A percentile compares a stretch with the other conserved stretches of the same genome.
Evolutionary conservation across 768 basidiomycete species (phyloP).

Genomic region (Lactarius sanguifluus): DNA sequence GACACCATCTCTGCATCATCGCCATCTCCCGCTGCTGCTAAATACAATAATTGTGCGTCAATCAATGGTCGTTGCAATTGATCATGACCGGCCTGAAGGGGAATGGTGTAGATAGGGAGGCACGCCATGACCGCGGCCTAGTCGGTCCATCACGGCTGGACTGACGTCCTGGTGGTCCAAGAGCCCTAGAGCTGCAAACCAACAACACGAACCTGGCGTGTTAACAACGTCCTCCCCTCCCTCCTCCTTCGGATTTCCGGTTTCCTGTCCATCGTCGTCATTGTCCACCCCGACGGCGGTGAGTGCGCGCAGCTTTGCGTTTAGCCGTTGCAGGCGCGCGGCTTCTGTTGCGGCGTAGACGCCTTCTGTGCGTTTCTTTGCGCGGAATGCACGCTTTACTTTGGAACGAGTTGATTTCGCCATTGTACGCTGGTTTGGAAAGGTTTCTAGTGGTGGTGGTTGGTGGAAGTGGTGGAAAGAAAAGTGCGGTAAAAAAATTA

Average conservation of each 20-base stretch:
- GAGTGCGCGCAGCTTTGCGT: slow-evolving; percentile 57
- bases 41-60: slow-evolving; percentile 10
- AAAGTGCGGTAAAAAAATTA: background rate
- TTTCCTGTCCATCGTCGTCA: background rate
- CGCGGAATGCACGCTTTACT: slow-evolving; percentile 72
- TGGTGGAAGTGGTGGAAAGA: background rate
- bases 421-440: slow-evolving; percentile 43
- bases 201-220: slow-evolving; percentile 30
- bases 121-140: slow-evolving; percentile 31
- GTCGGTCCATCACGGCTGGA: slow-evolving; percentile 45
- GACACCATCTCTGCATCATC: slow-evolving; percentile 9
- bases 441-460: background rate
- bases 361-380: slow-evolving; percentile 71
- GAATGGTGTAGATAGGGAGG: slow-evolving; percentile 8
- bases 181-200: slow-evolving; percentile 23
- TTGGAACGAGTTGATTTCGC: slow-evolving; percentile 85
- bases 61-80: slow-evolving; percentile 4
- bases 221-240: slow-evolving; percentile 34
- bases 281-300: slow-evolving; percentile 33
- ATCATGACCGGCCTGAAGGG: background rate
- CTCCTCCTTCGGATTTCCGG: slow-evolving; percentile 27
- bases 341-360: slow-evolving; percentile 78
- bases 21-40: slow-evolving; percentile 1
- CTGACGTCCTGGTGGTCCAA: slow-evolving; percentile 57
- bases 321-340: slow-evolving; percentile 71